Conservation (phyloP, 768 basidiomycete genomes). For the Mrakia gelida region DNA sequence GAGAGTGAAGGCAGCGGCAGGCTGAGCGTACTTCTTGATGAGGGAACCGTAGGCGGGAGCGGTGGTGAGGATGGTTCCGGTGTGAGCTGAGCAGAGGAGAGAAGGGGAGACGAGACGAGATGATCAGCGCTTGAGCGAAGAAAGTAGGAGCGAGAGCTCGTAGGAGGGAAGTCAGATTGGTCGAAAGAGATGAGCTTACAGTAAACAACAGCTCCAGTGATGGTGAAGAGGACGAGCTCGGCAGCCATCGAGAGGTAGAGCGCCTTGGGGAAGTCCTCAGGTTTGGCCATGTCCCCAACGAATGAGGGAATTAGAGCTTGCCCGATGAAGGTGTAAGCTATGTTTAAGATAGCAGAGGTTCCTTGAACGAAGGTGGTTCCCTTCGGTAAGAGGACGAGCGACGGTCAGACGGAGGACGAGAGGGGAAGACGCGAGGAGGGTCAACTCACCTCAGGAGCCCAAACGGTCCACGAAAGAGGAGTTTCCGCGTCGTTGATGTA, state of each 20-base stretch:
- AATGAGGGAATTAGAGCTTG: conserved; percentile 38
- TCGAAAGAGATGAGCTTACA: not conserved
- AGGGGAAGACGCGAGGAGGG: no score
- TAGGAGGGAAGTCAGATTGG: not conserved
- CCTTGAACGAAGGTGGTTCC: conserved; percentile 34
- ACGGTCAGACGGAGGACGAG: no score
- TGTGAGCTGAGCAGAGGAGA: conserved; percentile 1
- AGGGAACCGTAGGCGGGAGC: conserved; percentile 37
- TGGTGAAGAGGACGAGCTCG: conserved; percentile 36
- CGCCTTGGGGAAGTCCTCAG: conserved; percentile 38
- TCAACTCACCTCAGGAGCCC: conserved; percentile 32
- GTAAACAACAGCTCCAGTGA: conserved; percentile 37
- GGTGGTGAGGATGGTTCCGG: conserved; percentile 31
- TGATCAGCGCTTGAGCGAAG: no score
- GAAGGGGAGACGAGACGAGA: no score
- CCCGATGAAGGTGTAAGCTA: conserved; percentile 36
- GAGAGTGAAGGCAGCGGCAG: conserved; percentile 35
- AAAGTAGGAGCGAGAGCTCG: not conserved
- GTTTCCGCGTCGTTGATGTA: conserved; percentile 30
- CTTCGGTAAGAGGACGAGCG: no score
- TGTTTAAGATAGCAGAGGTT: conserved; percentile 12
- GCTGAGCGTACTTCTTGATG: conserved; percentile 31
- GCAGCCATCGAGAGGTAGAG: conserved; percentile 37
- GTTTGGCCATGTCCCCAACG: conserved; percentile 37
- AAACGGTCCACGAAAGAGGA: conserved; percentile 33